Percentiles rank a stretch among this genome's conserved stretches.
phyloP scores from a whole-genome alignment of 441 rosid species.

The Adansonia gregorii region DNA sequence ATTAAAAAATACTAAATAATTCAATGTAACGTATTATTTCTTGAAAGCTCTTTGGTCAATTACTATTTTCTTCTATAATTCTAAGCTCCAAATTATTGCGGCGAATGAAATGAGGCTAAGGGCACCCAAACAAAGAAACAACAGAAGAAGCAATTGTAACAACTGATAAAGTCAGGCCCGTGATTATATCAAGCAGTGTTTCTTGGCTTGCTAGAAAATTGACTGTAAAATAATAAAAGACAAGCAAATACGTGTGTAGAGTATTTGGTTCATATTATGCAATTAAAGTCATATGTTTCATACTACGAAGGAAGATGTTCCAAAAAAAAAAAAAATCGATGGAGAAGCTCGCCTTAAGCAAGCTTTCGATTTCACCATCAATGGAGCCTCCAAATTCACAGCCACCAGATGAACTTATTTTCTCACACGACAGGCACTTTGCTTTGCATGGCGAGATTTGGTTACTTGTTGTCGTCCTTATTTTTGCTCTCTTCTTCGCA shows the following conservation, averaged over 20 bases:
- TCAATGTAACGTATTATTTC: neutral
- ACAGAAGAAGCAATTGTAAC: neutral
- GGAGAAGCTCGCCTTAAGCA: neutral
- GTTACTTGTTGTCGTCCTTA: constrained; percentile 37
- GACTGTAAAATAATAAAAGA: neutral
- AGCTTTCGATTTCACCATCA: constrained; percentile 15
- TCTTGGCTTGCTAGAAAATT: neutral
- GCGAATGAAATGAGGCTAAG: too few species aligned
- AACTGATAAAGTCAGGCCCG: neutral
- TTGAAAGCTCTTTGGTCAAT: neutral
- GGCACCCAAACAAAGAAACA: too few species aligned
- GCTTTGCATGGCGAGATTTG: constrained; percentile 58
- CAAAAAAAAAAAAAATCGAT: neutral
- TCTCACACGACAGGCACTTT: constrained; percentile 46
- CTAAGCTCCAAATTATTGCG: too few species aligned
- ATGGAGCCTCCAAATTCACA: constrained; percentile 35
- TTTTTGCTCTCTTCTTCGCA: constrained; percentile 48
- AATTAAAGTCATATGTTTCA: constrained; percentile 7
- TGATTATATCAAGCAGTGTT: neutral
- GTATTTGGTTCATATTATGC: neutral
- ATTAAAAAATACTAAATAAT: too few species aligned
- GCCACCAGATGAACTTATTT: constrained; percentile 31
- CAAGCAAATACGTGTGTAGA: neutral
- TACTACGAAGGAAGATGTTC: constrained; percentile 1
- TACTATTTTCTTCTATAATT: neutral